Base-by-base conservation (phyloP, 2,329 filamentous ascomycete genomes). In the Apiospora phragmitis region DNA sequence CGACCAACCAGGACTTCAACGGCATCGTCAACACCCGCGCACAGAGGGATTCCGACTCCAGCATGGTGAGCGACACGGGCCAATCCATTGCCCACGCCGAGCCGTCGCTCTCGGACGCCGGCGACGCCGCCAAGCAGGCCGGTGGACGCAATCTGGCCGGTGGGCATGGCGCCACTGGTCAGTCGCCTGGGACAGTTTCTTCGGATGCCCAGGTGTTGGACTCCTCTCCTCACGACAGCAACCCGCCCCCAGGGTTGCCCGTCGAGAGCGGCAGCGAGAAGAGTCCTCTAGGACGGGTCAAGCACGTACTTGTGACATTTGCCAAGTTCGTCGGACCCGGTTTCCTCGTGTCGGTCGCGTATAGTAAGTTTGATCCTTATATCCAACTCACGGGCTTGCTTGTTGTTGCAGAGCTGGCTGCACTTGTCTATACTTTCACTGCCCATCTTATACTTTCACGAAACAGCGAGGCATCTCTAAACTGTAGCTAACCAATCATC, bases 241-340 rank as follows among this genome's bases (percentile, higher is more conserved):
- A 45, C 68, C 69, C 65, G 67, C 24, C 45, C 4, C 35, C 67
- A 18, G 45, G 29, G 21, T 16, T 49, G 32, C 35, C 43, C 4
- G 43, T 38, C 47, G 32, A 16, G 43, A 49, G 67, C 32, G 43
- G 32, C 26, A 51, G 32, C 12, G 42, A 71, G 71, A 68, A 72
- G 67, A 71, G 51, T 69, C 71, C 71, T 68, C 69, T 72, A 67
- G 71, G 47, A 29, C 72, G 71, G 43, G 62, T 80, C 9, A 73
- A 75, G 65, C 69, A 78, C 21, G 72, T 80, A 21, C 29, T 87
- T 59, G 68, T 81, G 73, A 89, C 86, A 49, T 88, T 88, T 76
- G 78, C 82, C 59, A 85, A 82, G 73, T 91, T 93, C 79, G 80
- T 93, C 67, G 91, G 91, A 0, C 91, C 91, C 12, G 91, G 91